These are phyloP conservation scores for Sclerotinia borealis DNA, from an alignment of 2,329 filamentous ascomycete genomes.

Conservation along the genomic window DNA sequence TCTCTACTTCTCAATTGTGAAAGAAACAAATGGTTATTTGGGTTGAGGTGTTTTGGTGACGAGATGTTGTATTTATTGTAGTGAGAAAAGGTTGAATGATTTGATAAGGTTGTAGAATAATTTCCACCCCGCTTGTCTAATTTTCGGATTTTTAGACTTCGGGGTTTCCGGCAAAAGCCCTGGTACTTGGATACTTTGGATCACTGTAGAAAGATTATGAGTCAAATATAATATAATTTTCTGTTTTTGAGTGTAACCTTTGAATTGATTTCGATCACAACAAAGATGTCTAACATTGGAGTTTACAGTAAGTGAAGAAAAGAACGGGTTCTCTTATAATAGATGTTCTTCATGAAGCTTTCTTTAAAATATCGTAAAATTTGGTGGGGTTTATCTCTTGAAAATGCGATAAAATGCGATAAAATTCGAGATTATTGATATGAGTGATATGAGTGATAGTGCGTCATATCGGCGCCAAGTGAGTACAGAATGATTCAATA, in stretches of 20 bases:
- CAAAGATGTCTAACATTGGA: too few relatives aligned
- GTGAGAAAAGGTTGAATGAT: not conserved
- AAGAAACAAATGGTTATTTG: not conserved
- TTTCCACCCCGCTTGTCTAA: constrained; percentile 1
- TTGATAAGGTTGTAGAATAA: constrained; percentile 6
- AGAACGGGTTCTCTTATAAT: too few relatives aligned
- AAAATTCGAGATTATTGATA: not conserved
- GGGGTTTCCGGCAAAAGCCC: not conserved
- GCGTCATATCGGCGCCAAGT: not conserved
- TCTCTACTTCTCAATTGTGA: constrained; percentile 26
- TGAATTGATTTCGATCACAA: not conserved
- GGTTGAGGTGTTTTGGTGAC: not conserved
- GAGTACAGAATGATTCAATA: not conserved
- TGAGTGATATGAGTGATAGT: not conserved
- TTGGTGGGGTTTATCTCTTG: constrained; percentile 5
- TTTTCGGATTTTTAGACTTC: not conserved
- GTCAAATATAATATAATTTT: not conserved
- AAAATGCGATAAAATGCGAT: not conserved
- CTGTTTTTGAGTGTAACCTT: not conserved
- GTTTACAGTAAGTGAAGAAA: too few relatives aligned
- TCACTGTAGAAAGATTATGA: not conserved
- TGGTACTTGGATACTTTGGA: too few relatives aligned
- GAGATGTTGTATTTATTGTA: not conserved
- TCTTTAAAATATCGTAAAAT: too few relatives aligned
- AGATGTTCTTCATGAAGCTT: too few relatives aligned